These are phyloP conservation scores for Ustilago lituana DNA, from an alignment of 1,284 basidiomycete species.

Conservation along the genomic window DNA sequence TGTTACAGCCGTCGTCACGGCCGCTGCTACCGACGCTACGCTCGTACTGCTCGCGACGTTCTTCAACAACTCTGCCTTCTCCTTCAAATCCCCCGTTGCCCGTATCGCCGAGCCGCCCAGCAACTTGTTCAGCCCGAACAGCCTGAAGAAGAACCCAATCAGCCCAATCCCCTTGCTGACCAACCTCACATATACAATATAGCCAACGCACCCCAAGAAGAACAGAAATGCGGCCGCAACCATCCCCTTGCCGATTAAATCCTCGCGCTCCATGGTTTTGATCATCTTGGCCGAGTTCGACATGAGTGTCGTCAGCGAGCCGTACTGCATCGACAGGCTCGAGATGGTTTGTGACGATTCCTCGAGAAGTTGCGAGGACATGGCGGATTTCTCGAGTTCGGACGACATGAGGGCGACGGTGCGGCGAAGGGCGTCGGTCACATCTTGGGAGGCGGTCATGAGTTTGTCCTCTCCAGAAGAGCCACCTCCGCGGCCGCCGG, in stretches of 20 bases:
- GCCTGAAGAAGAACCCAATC: slow-evolving; percentile 45
- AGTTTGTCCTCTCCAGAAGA: slow-evolving; percentile 56
- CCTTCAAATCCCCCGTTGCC: slow-evolving; percentile 18
- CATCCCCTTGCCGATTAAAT: slow-evolving; percentile 57
- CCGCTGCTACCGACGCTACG: slow-evolving; percentile 5
- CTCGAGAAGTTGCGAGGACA: slow-evolving; percentile 62
- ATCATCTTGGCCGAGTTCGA: slow-evolving; percentile 59
- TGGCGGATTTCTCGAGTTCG: slow-evolving; percentile 64
- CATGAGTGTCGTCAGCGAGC: slow-evolving; percentile 57
- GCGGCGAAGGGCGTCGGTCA: slow-evolving; percentile 60
- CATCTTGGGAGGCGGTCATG: slow-evolving; percentile 59
- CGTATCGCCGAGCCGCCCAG: slow-evolving; percentile 24
- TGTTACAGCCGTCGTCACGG: slow-evolving; percentile 18
- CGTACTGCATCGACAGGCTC: slow-evolving; percentile 56
- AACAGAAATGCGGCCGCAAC: slow-evolving; percentile 54
- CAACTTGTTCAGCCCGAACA: slow-evolving; percentile 38
- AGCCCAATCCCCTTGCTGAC: slow-evolving; percentile 56
- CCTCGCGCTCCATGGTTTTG: slow-evolving; percentile 64
- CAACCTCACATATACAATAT: slow-evolving; percentile 63
- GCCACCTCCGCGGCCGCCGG: slow-evolving; percentile 31
- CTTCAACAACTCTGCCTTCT: slow-evolving; percentile 30
- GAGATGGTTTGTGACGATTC: slow-evolving; percentile 60
- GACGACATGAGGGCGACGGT: slow-evolving; percentile 61
- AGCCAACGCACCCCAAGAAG: slow-evolving; percentile 59
- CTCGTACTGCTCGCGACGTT: slow-evolving; percentile 6